phyloP scores from a whole-genome alignment of 306 rosid genomes.

The Hippophae tibetana region DNA sequence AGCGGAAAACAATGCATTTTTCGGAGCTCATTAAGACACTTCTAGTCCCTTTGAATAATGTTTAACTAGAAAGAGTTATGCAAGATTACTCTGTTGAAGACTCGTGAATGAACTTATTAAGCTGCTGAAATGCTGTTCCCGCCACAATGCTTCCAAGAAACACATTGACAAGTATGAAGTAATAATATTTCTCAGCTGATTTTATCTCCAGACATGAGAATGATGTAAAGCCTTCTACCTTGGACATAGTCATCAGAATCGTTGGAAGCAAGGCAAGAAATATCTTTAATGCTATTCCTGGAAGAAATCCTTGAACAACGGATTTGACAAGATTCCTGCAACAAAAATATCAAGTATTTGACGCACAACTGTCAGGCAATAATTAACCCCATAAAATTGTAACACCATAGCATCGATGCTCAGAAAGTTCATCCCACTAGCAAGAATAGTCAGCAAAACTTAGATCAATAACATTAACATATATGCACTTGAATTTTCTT shows the following conservation, averaged over 20 bases:
- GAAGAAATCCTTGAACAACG: slow-evolving; percentile 82
- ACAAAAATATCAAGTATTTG: slow-evolving; percentile 21
- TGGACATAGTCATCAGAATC: slow-evolving; percentile 71
- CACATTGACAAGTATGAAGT: slow-evolving; percentile 71
- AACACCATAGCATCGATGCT: slow-evolving; percentile 2
- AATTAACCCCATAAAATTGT: slow-evolving; percentile 6
- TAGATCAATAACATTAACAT: neutral
- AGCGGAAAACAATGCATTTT: too few relatives aligned
- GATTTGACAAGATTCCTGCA: slow-evolving; percentile 56
- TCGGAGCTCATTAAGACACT: too few relatives aligned
- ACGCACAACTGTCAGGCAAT: slow-evolving; percentile 10
- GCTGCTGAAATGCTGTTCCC: slow-evolving; percentile 91
- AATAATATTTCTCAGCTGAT: slow-evolving; percentile 71
- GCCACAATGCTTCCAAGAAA: slow-evolving; percentile 80
- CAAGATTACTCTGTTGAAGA: slow-evolving; percentile 58
- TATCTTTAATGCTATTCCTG: slow-evolving; percentile 79
- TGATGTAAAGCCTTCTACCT: slow-evolving; percentile 62
- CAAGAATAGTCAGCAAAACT: neutral
- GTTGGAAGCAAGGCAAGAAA: slow-evolving; percentile 67
- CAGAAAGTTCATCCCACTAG: neutral
- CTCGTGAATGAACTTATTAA: slow-evolving; percentile 35
- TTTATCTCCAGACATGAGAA: slow-evolving; percentile 66
- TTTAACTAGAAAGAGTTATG: slow-evolving; percentile 4
- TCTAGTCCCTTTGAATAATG: neutral
- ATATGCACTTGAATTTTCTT: too few relatives aligned